phyloP scores from a whole-genome alignment of 345 rosid species.

The Aquilaria sinensis region DNA sequence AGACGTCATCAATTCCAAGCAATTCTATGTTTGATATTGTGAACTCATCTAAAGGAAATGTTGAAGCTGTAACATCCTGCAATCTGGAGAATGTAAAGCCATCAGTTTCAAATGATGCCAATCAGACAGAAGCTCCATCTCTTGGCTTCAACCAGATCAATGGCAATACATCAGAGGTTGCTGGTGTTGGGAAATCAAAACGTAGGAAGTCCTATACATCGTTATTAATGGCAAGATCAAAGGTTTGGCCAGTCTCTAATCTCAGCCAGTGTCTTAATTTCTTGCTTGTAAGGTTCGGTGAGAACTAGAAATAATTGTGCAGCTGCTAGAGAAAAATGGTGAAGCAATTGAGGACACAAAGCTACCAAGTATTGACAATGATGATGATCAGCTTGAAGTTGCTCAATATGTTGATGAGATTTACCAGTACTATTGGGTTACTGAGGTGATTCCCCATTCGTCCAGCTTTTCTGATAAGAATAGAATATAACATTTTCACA shows the following conservation, averaged over 20 bases:
- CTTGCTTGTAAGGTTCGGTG: slow-evolving; percentile 14
- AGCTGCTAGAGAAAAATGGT: slow-evolving; percentile 48
- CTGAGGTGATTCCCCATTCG: slow-evolving; percentile 51
- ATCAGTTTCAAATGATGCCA: slow-evolving; percentile 30
- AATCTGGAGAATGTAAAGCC: slow-evolving; percentile 22
- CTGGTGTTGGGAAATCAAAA: slow-evolving; percentile 41
- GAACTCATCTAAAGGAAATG: slow-evolving; percentile 29
- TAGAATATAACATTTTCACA: no score
- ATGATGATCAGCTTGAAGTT: slow-evolving; percentile 78
- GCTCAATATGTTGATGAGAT: slow-evolving; percentile 95
- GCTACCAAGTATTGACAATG: slow-evolving; percentile 70
- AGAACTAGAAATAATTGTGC: slow-evolving; percentile 21
- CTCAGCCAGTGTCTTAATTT: slow-evolving; percentile 2
- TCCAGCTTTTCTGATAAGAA: background rate
- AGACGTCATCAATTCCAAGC: slow-evolving; percentile 16
- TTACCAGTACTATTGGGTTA: slow-evolving; percentile 80
- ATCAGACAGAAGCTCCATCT: slow-evolving; percentile 22
- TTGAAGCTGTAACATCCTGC: slow-evolving; percentile 21
- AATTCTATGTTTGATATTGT: slow-evolving; percentile 26
- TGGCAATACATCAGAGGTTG: slow-evolving; percentile 23
- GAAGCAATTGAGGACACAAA: slow-evolving; percentile 34
- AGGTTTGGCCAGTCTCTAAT: slow-evolving; percentile 34
- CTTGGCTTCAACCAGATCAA: slow-evolving; percentile 21
- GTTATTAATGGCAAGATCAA: slow-evolving; percentile 62
- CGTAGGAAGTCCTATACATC: slow-evolving; percentile 92